Percentiles rank a stretch among this genome's conserved stretches.
These are phyloP conservation scores for Mycosphaerelloides madeirae DNA, from an alignment of 2,329 filamentous ascomycete genomes.

Conservation along the genomic window DNA sequence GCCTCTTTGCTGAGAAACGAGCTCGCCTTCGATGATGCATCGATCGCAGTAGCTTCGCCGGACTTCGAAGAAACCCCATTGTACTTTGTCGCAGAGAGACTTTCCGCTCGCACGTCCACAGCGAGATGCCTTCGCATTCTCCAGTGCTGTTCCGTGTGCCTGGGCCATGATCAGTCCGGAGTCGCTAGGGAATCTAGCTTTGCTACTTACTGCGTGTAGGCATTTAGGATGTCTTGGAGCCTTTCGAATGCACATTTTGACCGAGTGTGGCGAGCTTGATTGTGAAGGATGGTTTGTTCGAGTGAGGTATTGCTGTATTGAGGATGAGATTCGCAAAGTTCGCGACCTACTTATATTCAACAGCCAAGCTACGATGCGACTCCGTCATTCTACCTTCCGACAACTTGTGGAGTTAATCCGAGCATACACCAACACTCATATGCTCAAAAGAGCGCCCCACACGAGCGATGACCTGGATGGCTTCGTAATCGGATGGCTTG, in stretches of 20 bases:
- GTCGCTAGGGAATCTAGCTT: slow-evolving; percentile 23
- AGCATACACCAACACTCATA: background rate
- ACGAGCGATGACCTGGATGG: too few species aligned
- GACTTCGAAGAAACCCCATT: slow-evolving; percentile 20
- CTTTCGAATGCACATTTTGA: slow-evolving; percentile 47
- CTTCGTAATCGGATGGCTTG: too few species aligned
- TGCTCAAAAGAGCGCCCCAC: background rate
- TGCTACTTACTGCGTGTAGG: slow-evolving; percentile 22
- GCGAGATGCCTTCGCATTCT: slow-evolving; percentile 8
- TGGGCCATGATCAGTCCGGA: slow-evolving; percentile 1
- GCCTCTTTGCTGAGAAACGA: slow-evolving; percentile 19
- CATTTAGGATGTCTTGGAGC: slow-evolving; percentile 31
- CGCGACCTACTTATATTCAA: too few species aligned
- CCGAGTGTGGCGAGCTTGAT: too few species aligned
- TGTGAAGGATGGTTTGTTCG: too few species aligned
- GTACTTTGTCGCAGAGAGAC: slow-evolving; percentile 7
- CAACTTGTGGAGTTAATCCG: background rate
- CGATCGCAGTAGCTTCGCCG: slow-evolving; percentile 22
- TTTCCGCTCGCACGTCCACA: slow-evolving; percentile 11
- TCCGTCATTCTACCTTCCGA: too few species aligned
- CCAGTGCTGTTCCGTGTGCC: slow-evolving; percentile 23
- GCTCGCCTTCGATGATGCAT: slow-evolving; percentile 24
- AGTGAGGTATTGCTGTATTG: too few species aligned
- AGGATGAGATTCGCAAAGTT: too few species aligned
- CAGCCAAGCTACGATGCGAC: too few species aligned